These are phyloP conservation scores for Aspergillus hancockii DNA, from an alignment of 495 filamentous ascomycete species.

Conservation along the genomic window DNA sequence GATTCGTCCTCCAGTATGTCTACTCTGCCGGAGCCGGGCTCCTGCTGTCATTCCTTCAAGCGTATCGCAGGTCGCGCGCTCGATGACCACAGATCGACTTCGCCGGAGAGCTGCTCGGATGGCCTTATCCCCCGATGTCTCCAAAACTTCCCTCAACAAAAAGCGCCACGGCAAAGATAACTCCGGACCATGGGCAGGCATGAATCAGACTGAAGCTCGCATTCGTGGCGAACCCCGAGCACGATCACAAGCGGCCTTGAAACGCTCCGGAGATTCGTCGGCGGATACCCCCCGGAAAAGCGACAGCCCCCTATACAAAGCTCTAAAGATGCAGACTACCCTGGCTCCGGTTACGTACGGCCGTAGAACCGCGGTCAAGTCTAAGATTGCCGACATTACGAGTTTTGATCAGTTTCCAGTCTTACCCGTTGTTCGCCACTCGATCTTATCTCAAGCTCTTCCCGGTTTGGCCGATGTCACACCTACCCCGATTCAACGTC, in stretches of 20 bases:
- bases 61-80: conserved; percentile 39
- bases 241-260: conserved; percentile 43
- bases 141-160: conserved; percentile 49
- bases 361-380: conserved; percentile 67
- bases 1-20: conserved; percentile 36
- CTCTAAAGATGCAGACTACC: conserved; percentile 90
- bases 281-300: conserved; percentile 35
- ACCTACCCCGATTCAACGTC: conserved; percentile 84
- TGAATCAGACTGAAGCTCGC: conserved; percentile 76
- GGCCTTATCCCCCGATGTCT: conserved; percentile 75
- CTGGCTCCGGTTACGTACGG: conserved; percentile 74
- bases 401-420: conserved; percentile 80
- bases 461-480: conserved; percentile 66
- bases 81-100: conserved; percentile 40
- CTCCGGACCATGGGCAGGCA: conserved; percentile 69
- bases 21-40: conserved; percentile 40
- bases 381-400: conserved; percentile 63
- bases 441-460: conserved; percentile 69
- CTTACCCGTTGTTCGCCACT: conserved; percentile 69
- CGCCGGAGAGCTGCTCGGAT: conserved; percentile 66
- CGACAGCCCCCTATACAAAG: conserved; percentile 65
- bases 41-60: conserved; percentile 19
- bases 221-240: conserved; percentile 43
- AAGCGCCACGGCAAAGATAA: conserved; percentile 34
- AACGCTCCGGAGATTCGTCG: conserved; percentile 34